phyloP scores from a whole-genome alignment of 2,329 filamentous ascomycete genomes.

The Byssothecium circinans region DNA sequence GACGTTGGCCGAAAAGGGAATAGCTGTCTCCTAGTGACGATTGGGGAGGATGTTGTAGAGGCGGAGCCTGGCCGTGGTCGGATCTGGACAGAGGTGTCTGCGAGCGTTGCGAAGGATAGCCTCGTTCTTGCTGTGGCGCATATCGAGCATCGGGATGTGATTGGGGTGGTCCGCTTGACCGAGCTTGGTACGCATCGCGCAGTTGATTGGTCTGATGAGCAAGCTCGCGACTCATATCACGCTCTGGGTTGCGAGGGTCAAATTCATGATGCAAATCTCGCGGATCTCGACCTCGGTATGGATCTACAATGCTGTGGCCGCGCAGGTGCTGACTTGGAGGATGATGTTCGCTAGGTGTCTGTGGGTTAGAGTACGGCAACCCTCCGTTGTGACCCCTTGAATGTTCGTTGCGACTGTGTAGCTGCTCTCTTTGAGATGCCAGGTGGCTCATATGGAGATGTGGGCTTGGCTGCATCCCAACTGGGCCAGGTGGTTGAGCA shows the following conservation, averaged over 20 bases:
- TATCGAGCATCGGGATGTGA: conserved; percentile 35
- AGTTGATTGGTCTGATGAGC: conserved; percentile 34
- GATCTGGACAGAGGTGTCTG: conserved; percentile 37
- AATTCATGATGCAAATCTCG: conserved; percentile 34
- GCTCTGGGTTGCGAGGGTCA: conserved; percentile 34
- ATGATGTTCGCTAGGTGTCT: conserved; percentile 35
- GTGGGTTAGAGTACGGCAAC: conserved; percentile 37
- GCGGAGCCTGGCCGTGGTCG: conserved; percentile 31
- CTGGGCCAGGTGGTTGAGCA: conserved; percentile 31
- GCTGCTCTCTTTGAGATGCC: conserved; percentile 28
- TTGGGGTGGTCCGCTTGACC: conserved; percentile 21
- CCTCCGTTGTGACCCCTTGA: conserved; percentile 33
- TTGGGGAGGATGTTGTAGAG: conserved; percentile 37
- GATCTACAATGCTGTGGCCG: conserved; percentile 26
- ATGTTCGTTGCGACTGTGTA: conserved; percentile 36
- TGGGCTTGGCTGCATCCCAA: conserved; percentile 42
- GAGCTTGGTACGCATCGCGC: conserved; percentile 25
- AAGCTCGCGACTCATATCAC: conserved; percentile 37
- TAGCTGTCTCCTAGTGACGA: conserved; percentile 32
- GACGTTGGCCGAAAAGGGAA: conserved; percentile 29
- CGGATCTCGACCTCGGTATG: conserved; percentile 32
- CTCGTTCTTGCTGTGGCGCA: conserved; percentile 31
- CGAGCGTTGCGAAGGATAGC: conserved; percentile 32
- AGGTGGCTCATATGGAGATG: conserved; percentile 35
- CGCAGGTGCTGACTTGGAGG: conserved; percentile 28